Evolutionary conservation across 2,329 filamentous ascomycete genomes (phyloP).

Genomic region (Cladosporium austrohemisphaericum): DNA sequence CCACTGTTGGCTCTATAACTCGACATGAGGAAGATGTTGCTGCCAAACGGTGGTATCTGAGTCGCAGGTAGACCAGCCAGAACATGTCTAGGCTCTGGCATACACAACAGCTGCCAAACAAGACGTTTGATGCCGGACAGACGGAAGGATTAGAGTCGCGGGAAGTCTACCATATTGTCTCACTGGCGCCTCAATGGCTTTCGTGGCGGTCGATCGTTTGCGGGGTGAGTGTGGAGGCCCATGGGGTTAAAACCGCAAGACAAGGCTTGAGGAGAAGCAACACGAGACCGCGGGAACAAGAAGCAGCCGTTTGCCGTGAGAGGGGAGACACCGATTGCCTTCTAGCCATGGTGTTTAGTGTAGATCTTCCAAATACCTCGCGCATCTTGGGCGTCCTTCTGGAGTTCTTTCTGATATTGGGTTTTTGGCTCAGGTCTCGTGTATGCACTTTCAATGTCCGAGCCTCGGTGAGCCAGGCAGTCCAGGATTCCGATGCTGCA

Average conservation of each 20-base stretch:
- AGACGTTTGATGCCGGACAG: slow-evolving; percentile 1
- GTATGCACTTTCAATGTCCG: too few species aligned
- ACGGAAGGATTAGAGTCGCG: slow-evolving; percentile 12
- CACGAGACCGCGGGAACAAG: background rate
- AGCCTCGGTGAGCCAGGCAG: too few species aligned
- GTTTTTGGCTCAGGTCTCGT: background rate
- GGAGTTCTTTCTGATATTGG: background rate
- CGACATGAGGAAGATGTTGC: too few species aligned
- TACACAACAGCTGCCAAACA: background rate
- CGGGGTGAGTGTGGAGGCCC: slow-evolving; percentile 10
- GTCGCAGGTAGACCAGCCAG: too few species aligned
- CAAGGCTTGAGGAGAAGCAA: background rate
- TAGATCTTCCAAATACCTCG: background rate
- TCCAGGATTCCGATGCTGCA: background rate
- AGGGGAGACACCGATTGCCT: background rate
- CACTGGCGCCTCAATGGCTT: slow-evolving; percentile 7
- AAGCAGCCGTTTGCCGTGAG: background rate
- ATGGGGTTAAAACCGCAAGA: background rate
- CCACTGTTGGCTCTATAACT: too few species aligned
- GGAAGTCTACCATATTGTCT: slow-evolving; percentile 8
- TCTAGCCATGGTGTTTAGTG: background rate
- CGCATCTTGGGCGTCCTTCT: background rate
- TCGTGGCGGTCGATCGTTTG: slow-evolving; percentile 4
- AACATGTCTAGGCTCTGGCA: background rate
- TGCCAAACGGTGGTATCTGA: too few species aligned